Conservation (phyloP, 148 eudicot species). For the Diospyros kaki region DNA sequence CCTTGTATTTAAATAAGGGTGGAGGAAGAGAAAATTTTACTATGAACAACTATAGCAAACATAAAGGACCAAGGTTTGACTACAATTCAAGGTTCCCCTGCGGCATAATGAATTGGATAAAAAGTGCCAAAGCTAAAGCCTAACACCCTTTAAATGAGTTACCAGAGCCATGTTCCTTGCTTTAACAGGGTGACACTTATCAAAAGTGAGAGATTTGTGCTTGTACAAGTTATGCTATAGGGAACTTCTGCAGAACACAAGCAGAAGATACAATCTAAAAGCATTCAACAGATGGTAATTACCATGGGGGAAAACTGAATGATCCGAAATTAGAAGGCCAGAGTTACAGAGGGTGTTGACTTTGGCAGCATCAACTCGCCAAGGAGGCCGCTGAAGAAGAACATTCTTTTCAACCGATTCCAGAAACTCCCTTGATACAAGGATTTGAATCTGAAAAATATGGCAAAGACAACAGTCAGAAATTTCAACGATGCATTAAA, state of each 20-base stretch:
- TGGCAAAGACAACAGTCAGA: neutral
- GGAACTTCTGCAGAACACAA: neutral
- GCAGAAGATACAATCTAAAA: neutral
- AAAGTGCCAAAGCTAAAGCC: neutral
- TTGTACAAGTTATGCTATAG: neutral
- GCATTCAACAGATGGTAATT: neutral
- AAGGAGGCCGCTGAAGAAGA: constrained; percentile 62
- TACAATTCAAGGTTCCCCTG: neutral
- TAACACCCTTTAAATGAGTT: neutral
- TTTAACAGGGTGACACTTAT: neutral
- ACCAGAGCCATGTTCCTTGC: neutral
- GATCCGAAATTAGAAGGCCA: constrained; percentile 73
- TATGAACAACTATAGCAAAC: neutral
- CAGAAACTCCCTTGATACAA: constrained; percentile 57
- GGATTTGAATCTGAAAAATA: constrained; percentile 43
- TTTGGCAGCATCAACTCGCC: constrained; percentile 69
- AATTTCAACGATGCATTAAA: neutral
- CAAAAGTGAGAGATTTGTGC: neutral
- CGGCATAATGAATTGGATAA: neutral
- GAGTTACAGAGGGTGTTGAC: constrained; percentile 53
- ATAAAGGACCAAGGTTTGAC: neutral
- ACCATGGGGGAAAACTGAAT: constrained; percentile 26
- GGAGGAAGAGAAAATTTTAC: no score
- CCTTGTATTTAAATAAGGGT: neutral
- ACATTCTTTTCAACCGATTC: constrained; percentile 60